These are phyloP conservation scores for Strobilomyces confusus DNA, from an alignment of 768 basidiomycete species.

Conservation along the genomic window DNA sequence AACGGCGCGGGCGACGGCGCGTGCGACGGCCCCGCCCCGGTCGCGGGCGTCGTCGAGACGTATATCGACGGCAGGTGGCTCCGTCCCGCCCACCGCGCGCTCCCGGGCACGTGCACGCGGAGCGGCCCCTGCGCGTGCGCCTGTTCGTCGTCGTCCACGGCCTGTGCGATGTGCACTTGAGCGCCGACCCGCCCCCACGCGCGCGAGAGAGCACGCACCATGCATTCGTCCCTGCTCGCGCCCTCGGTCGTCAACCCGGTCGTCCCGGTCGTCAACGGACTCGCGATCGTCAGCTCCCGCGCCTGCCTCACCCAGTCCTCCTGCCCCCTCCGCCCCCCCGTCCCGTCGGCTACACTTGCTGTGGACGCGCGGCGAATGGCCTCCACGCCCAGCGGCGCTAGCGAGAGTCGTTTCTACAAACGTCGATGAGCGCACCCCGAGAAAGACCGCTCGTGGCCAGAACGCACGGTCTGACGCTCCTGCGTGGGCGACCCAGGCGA, in stretches of 20 bases:
- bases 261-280: slow-evolving; percentile 17
- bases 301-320: slow-evolving; percentile 80
- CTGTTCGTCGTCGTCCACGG: slow-evolving; percentile 25
- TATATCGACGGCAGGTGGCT: slow-evolving; percentile 27
- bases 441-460: background rate
- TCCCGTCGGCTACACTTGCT: slow-evolving; percentile 8
- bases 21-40: background rate
- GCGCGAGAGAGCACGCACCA: slow-evolving; percentile 37
- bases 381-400: slow-evolving; percentile 33
- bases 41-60: slow-evolving; percentile 14
- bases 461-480: slow-evolving; percentile 53
- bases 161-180: slow-evolving; percentile 15
- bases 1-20: slow-evolving; percentile 20
- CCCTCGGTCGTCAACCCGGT: slow-evolving; percentile 8
- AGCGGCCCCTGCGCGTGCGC: slow-evolving; percentile 2
- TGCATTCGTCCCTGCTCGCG: slow-evolving; percentile 35
- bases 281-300: slow-evolving; percentile 54
- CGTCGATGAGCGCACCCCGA: background rate
- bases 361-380: slow-evolving; percentile 30
- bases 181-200: background rate
- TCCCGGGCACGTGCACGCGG: slow-evolving; percentile 8
- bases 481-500: slow-evolving; percentile 49
- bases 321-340: slow-evolving; percentile 35
- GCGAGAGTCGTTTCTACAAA: slow-evolving; percentile 55
- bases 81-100: slow-evolving; percentile 13